Evolutionary conservation across 441 rosid genomes (phyloP), one percentile per base, ranked within the genome.

Genomic region (Bruguiera hainesii): DNA sequence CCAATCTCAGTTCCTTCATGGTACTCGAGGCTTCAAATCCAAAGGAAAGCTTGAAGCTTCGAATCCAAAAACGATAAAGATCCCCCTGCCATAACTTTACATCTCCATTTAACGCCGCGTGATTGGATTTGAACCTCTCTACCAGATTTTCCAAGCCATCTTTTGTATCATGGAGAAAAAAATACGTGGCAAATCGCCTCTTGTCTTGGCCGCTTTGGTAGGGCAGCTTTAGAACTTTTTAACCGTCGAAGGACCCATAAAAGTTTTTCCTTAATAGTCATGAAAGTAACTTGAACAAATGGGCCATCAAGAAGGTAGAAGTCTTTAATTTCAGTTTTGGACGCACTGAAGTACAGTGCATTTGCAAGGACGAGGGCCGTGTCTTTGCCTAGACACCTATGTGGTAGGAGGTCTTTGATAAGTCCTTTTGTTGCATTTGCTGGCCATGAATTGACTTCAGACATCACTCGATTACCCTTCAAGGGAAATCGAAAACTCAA

Each of bases 291-390:
- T 56, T 65, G 61, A 55, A 72, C 61, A 15, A n/a, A 33, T 28
- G 53, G 70, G 8, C 78, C 78, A 21, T 63, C 28, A 19, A 78
- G 76, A 42, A 73, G 78, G 53, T 67, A 33, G 64, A 78, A 75
- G 56, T 55, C 63, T 23, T 28, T 56, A 3, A 57, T 16, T 21
- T 65, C 18, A 21, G 81, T 81, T 10, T 35, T 66, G 0, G 63
- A 63, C 23, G 16, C 21, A n/a, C 70, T 73, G 73, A 78, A 81
- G 72, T 74, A 78, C 31, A 81, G 60, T 48, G 79, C 80, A 66
- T 81, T 81, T 15, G 75, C 77, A 7, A 81, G 74, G 25, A 81
- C 48, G 21, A 73, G 59, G 31, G 11, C 59, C 20, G 76, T 71
- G 8, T 56, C 60, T 15, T 26, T 23, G 13, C 49, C 23, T 15